phyloP scores from a whole-genome alignment of 306 rosid genomes.

The Hippophae rhamnoides region DNA sequence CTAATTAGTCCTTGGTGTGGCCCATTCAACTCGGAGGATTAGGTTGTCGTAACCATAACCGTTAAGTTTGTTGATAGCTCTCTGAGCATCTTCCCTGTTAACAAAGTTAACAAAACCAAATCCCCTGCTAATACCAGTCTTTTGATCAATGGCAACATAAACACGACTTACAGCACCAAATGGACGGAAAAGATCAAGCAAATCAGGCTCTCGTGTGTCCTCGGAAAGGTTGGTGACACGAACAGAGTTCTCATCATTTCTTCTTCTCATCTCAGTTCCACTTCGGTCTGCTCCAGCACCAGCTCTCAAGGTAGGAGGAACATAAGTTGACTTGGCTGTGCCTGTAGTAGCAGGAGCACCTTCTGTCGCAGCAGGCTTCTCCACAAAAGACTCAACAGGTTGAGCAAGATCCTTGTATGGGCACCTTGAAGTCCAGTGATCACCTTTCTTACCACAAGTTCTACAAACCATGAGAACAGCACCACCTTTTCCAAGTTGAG shows the following conservation, averaged over 20 bases:
- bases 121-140: conserved; percentile 81
- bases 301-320: conserved; percentile 71
- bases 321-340: conserved; percentile 53
- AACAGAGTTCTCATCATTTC: conserved; percentile 92
- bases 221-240: conserved; percentile 93
- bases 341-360: conserved; percentile 28
- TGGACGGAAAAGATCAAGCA: conserved; percentile 90
- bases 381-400: conserved; percentile 43
- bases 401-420: conserved; percentile 85
- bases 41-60: conserved; percentile 89
- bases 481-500: conserved; percentile 43
- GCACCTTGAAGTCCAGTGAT: conserved; percentile 94
- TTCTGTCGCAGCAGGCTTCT: conserved; percentile 50
- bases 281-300: conserved; percentile 48
- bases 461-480: conserved; percentile 92
- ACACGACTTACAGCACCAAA: conserved; percentile 87
- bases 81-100: conserved; percentile 85
- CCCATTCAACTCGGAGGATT: conserved; percentile 66
- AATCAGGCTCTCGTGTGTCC: conserved; percentile 87
- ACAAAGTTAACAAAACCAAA: conserved; percentile 95
- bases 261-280: conserved; percentile 77
- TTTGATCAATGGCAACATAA: conserved; percentile 83
- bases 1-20: conserved; percentile 58
- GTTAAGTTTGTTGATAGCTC: conserved; percentile 83
- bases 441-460: conserved; percentile 92